Conservation (phyloP, 2,329 filamentous ascomycete genomes). For the Aureobasidium sp. region DNA sequence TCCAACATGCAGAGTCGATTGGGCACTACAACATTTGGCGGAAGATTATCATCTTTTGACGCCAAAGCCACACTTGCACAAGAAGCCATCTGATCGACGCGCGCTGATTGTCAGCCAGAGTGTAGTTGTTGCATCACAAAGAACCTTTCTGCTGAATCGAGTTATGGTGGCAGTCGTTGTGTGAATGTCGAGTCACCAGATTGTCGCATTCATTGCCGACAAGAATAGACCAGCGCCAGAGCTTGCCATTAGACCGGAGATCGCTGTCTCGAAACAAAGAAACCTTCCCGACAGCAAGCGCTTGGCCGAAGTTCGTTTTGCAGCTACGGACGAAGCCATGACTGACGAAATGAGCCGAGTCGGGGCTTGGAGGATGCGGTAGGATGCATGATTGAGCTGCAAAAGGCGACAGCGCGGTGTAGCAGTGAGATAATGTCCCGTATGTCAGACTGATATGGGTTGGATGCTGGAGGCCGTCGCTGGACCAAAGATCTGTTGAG, state of each 20-base stretch:
- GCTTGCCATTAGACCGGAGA: neutral
- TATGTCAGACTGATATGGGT: constrained; percentile 15
- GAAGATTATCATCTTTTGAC: constrained; percentile 9
- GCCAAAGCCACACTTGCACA: constrained; percentile 10
- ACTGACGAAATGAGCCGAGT: constrained; percentile 2
- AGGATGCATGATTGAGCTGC: constrained; percentile 16
- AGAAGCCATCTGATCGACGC: constrained; percentile 11
- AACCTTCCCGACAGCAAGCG: neutral
- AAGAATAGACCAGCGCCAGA: neutral
- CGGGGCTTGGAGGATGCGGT: constrained; percentile 7
- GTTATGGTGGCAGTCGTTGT: neutral
- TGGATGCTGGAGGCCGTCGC: constrained; percentile 14
- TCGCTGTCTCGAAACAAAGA: constrained; percentile 5
- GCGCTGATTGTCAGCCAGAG: constrained; percentile 3
- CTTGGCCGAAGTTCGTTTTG: constrained; percentile 6
- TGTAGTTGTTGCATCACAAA: constrained; percentile 4
- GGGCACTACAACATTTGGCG: neutral
- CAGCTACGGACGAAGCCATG: constrained; percentile 8
- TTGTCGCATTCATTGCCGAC: neutral
- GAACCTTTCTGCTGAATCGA: neutral
- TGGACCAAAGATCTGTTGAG: constrained; percentile 8
- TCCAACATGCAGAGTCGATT: constrained; percentile 8
- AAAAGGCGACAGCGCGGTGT: constrained; percentile 10
- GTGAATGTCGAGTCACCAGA: constrained; percentile 9
- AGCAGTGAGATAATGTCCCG: constrained; percentile 8